Base-by-base conservation (phyloP, 495 filamentous ascomycete genomes). In the Lineolata rhizophorae region DNA sequence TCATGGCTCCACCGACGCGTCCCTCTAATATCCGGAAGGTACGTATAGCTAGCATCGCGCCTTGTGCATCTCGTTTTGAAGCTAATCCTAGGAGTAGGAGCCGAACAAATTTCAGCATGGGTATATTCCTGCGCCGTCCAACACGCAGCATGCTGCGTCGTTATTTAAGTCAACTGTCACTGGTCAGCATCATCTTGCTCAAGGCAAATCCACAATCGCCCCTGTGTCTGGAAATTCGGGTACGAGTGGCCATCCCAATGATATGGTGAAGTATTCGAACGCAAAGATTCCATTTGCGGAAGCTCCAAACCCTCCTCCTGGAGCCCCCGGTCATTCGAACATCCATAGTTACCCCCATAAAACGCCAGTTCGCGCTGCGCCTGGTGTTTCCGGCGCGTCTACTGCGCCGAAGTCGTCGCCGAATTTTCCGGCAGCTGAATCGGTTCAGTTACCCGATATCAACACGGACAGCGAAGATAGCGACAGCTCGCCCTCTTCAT, bases 211-310 rank as follows among this genome's bases (percentile, higher is more conserved):
- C n/a, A n/a, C n/a, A n/a, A n/a, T n/a, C n/a, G n/a, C n/a, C n/a
- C n/a, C n/a, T n/a, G n/a, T n/a, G n/a, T n/a, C n/a, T n/a, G n/a
- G n/a, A n/a, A n/a, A n/a, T n/a, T n/a, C n/a, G n/a, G n/a, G n/a
- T n/a, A n/a, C n/a, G n/a, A n/a, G 14, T 4, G 58, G 53, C 11
- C 69, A 79, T 32, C 70, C 73, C 0, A 56, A 76, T 34, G 78
- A 85, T 41, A 79, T 82, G 65, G 63, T 71, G 27, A 80, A 85
- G 45, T 67, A 80, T 34, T 71, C 79, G 5, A 91, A 73, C 49
- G 76, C 70, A n/a, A 73, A 78, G 29, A 93, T 95, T 35, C 72
- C 77, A 6, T 94, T 95, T 47, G 82, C 79, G 10, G 64, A 79
- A 20, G 39, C 44, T n/a, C 30, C 44, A 14, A 52, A 54, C 21